These are phyloP conservation scores for Pythium myriotylum DNA, from an alignment of 352 stramenopile genomes.

Conservation along the genomic window DNA sequence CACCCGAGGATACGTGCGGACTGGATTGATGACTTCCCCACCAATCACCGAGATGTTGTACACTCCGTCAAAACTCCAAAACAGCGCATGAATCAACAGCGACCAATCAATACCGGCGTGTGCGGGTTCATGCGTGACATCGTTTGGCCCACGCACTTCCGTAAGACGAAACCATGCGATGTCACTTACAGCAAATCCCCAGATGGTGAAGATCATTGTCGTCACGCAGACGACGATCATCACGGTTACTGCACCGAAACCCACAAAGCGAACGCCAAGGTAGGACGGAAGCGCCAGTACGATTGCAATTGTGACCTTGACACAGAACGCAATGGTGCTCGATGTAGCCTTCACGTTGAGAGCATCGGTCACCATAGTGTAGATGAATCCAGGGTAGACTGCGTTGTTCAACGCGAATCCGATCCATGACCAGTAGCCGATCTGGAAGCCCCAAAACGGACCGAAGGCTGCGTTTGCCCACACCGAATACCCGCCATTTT, in stretches of 20 bases:
- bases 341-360: conserved; percentile 33
- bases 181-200: conserved; percentile 29
- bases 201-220: conserved; percentile 46
- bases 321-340: conserved; percentile 25
- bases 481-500: conserved; percentile 79
- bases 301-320: conserved; percentile 45
- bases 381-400: conserved; percentile 58
- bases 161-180: conserved; percentile 39
- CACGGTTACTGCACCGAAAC: conserved; percentile 30
- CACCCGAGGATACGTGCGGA: conserved; percentile 40
- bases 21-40: conserved; percentile 77
- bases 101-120: conserved; percentile 55
- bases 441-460: conserved; percentile 72
- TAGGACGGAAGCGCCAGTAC: conserved; percentile 40
- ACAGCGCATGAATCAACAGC: conserved; percentile 89
- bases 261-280: conserved; percentile 38
- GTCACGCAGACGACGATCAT: conserved; percentile 31
- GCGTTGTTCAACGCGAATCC: conserved; percentile 51
- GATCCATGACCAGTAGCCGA: conserved; percentile 78
- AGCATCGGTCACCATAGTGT: conserved; percentile 23
- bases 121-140: not conserved
- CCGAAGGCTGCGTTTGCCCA: conserved; percentile 92
- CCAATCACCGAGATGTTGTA: conserved; percentile 83
- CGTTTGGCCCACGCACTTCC: conserved; percentile 4
- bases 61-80: conserved; percentile 95